A percentile compares a stretch with the other conserved stretches of the same genome.
Conservation (phyloP, 2,329 filamentous ascomycete species). For the Pestalotiopsis sp. region DNA sequence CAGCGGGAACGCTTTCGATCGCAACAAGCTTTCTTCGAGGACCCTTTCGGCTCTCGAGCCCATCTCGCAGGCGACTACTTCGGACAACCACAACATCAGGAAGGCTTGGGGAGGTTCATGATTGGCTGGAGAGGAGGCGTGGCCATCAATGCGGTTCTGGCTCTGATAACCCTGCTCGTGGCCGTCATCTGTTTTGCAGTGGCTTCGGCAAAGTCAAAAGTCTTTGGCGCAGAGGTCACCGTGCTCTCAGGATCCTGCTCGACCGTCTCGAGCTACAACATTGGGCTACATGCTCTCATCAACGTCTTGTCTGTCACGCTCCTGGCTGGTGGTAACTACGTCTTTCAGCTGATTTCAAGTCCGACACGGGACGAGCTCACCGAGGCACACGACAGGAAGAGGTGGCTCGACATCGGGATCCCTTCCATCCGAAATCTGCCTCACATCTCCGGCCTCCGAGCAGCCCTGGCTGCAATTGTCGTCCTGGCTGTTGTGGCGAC, state of each 20-base stretch:
- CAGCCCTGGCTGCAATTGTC: constrained; percentile 39
- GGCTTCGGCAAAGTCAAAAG: constrained; percentile 35
- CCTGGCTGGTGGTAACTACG: constrained; percentile 53
- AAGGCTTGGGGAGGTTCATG: constrained; percentile 30
- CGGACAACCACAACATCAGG: constrained; percentile 30
- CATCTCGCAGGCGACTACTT: constrained; percentile 20
- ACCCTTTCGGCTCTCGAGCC: constrained; percentile 30
- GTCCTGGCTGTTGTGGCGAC: constrained; percentile 44
- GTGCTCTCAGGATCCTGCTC: constrained; percentile 42
- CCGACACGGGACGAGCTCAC: constrained; percentile 53
- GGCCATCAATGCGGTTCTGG: constrained; percentile 43
- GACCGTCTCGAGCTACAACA: constrained; percentile 37
- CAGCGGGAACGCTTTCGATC: constrained; percentile 33
- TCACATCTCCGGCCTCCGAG: constrained; percentile 43
- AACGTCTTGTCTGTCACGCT: constrained; percentile 46
- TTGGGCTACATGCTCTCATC: constrained; percentile 46
- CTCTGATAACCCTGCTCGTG: constrained; percentile 38
- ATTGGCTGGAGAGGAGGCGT: constrained; percentile 53
- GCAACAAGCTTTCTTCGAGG: constrained; percentile 37
- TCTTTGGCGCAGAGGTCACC: constrained; percentile 36
- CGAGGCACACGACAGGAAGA: constrained; percentile 44
- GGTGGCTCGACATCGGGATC: constrained; percentile 57
- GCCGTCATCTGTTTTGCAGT: constrained; percentile 42
- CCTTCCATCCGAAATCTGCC: constrained; percentile 53
- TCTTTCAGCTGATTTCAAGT: constrained; percentile 56